Evolutionary conservation across 192 early-diverging fungal species (phyloP), one percentile per base, ranked within the genome.

Genomic region (Gryganskiella cystojenkinii): DNA sequence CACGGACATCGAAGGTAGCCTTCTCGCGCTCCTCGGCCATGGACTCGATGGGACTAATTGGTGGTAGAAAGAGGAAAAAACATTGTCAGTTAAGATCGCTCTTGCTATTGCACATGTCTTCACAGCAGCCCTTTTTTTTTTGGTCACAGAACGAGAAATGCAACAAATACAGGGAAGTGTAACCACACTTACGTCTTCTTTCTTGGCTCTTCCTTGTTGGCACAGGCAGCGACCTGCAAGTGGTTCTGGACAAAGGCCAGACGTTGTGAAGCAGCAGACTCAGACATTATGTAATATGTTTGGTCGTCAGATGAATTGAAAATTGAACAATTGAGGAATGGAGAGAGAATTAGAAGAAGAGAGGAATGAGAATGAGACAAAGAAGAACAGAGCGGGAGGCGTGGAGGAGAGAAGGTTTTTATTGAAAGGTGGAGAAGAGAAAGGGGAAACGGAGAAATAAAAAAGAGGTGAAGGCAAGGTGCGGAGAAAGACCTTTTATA

Each of bases 1-100:
- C 89, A 28, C 90, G 85, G 61, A 95, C 81, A 33, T 92, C 85
- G 68, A 97, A 97, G 22, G 87, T 85, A 8, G 92, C 89, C 42
- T 85, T 85, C 44, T 75, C 81, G 74, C 95, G 87, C 89, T 97
- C 95, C 54, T 89, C 86, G 43, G 83, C 82, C 70, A 96, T 86
- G 8, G 74, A 78, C 61, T 78, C 74, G 37, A 69, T 37, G 24
- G 74, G 74, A 46, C 74, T 78, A 62, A 10, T 15, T 20, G 2
- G 22, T 45, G 40, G 0, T 31, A 27, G 31, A 22, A 25, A 1
- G 20, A 42, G 43, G 22, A 44, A 24, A 44, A 25, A 51, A 37
- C 22, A 35, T 9, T 8, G 35, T 53, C 47, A 19, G 49, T 42
- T 13, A 33, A 33, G 33, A 37, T 24, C 34, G n/a, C n/a, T n/a